A percentile compares a stretch with the other conserved stretches of the same genome.
These are phyloP conservation scores for Clonostachys chloroleuca DNA, from an alignment of 2,329 filamentous ascomycete genomes.

Conservation along the genomic window DNA sequence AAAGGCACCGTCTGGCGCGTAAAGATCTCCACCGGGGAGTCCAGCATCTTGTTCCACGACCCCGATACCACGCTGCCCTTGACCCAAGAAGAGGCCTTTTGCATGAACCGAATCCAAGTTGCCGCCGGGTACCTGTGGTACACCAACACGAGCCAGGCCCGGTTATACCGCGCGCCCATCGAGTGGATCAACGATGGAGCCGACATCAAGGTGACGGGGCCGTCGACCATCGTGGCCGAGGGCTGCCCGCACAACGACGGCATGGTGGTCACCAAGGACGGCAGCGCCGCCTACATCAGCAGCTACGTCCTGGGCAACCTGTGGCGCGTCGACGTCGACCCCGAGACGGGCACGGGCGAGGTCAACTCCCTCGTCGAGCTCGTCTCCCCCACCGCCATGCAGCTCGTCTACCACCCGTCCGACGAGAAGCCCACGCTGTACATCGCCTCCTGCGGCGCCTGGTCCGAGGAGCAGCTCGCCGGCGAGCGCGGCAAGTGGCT, in stretches of 20 bases:
- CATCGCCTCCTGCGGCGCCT: conserved; percentile 2
- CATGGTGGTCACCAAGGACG: not conserved
- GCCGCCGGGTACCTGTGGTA: conserved; percentile 1
- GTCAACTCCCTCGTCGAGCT: not conserved
- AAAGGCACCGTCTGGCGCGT: conserved; percentile 1
- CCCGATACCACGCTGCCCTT: not conserved
- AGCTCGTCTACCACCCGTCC: not conserved
- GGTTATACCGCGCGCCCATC: not conserved
- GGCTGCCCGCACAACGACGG: conserved; percentile 1
- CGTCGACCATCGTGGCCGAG: not conserved
- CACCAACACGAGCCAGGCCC: conserved; percentile 2
- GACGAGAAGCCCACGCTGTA: conserved; percentile 2
- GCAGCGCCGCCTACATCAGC: not conserved
- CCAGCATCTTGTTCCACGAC: not conserved
- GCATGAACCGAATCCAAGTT: conserved; percentile 1
- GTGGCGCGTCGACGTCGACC: conserved; percentile 2
- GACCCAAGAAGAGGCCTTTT: not conserved
- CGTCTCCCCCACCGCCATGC: not conserved
- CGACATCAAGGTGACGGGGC: not conserved
- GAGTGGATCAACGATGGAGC: not conserved
- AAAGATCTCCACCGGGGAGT: not conserved
- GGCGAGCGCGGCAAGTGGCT: not conserved
- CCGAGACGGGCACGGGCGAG: not conserved
- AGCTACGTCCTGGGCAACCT: conserved; percentile 1
- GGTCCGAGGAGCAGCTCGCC: not conserved